A percentile compares a stretch with the other conserved stretches of the same genome.
These are phyloP conservation scores for Tephrocybe sp. DNA, from an alignment of 768 basidiomycete species.

Conservation along the genomic window DNA sequence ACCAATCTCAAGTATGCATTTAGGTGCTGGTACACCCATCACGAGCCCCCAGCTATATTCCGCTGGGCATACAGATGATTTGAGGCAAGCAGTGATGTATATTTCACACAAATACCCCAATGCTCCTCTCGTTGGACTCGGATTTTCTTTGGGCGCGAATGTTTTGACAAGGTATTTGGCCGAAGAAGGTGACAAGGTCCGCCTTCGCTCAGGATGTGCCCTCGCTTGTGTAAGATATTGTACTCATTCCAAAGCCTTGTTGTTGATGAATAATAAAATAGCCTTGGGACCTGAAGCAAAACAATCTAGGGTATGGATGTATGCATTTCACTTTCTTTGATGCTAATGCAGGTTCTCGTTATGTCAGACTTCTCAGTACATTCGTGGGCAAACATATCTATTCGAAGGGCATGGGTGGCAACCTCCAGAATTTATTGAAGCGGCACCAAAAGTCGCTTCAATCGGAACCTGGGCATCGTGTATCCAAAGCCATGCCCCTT, in stretches of 20 bases:
- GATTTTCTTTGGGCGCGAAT: slow-evolving; percentile 93
- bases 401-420: slow-evolving; percentile 75
- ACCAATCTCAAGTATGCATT: slow-evolving; percentile 4
- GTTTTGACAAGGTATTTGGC: slow-evolving; percentile 88
- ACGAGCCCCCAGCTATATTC: slow-evolving; percentile 84
- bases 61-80: slow-evolving; percentile 87
- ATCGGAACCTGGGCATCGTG: slow-evolving; percentile 46
- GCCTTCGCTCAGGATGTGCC: slow-evolving; percentile 63
- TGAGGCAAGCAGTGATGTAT: slow-evolving; percentile 77
- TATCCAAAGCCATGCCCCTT: slow-evolving; percentile 46
- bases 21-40: slow-evolving; percentile 83
- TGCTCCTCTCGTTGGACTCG: slow-evolving; percentile 81
- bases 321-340: background rate
- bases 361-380: slow-evolving; percentile 48
- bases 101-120: slow-evolving; percentile 69
- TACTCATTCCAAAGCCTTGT: background rate
- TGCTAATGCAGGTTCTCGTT: background rate
- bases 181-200: slow-evolving; percentile 67
- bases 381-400: slow-evolving; percentile 65
- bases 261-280: slow-evolving; percentile 24
- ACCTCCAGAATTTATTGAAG: slow-evolving; percentile 57
- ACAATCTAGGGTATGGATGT: slow-evolving; percentile 40
- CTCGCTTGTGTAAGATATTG: slow-evolving; percentile 68
- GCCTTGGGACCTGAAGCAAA: slow-evolving; percentile 54
- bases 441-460: slow-evolving; percentile 48